Percentiles rank a stretch among this genome's conserved stretches.
Evolutionary conservation across 1,139 yeast genomes (phyloP).

Genomic region (Magnusiomyces paraingens): DNA sequence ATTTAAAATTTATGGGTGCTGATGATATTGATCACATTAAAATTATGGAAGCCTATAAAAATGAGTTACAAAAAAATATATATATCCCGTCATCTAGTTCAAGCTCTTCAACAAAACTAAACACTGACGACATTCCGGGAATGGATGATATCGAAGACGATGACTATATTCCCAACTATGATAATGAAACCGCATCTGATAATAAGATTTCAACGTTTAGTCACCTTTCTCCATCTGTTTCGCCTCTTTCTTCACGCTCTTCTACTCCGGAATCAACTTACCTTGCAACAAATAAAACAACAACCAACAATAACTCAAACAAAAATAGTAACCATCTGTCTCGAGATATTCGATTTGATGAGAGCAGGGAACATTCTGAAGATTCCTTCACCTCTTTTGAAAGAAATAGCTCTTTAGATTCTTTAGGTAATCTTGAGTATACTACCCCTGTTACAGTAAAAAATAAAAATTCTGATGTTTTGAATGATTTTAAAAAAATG

Average conservation of each 20-base stretch:
- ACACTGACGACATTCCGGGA: background rate
- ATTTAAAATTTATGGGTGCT: slow-evolving; percentile 1
- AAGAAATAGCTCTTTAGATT: no score
- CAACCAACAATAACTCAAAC: no score
- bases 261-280: no score
- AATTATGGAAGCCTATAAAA: background rate
- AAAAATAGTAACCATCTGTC: no score
- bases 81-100: background rate
- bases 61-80: background rate
- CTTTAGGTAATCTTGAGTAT: background rate
- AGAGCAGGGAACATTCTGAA: no score
- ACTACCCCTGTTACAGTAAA: background rate
- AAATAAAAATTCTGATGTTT: background rate
- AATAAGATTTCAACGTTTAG: no score
- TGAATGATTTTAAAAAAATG: background rate
- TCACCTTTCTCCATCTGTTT: no score
- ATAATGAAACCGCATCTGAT: no score
- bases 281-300: no score
- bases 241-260: no score
- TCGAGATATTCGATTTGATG: no score
- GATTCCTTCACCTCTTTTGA: no score
- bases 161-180: background rate
- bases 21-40: background rate
- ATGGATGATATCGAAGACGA: background rate
- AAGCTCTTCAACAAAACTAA: background rate